Base-by-base conservation (phyloP, 306 rosid species). In the Sindora glabra region DNA sequence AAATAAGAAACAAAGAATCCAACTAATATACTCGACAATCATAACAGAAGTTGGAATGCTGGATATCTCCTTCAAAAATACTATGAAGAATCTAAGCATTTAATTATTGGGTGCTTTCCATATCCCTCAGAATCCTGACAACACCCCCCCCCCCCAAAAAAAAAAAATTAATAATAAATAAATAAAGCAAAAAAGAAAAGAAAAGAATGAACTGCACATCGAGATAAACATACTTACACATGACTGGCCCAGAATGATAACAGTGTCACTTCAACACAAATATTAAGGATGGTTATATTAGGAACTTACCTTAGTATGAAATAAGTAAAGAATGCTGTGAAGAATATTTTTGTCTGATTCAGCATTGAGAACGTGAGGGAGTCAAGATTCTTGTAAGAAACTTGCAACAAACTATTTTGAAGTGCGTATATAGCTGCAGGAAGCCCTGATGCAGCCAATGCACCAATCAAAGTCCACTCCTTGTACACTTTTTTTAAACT, bases 331-430 rank as follows among this genome's bases (percentile, higher is more conserved):
- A 94, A 66, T 26, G 97, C 99, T 37, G 99, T 94, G 72, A 89
- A 94, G 69, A 94, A 42, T 48, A 94, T 89, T 65, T 94, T 94
- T 21, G 99, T 94, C 75, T 94, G 97, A 73, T 89, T 94, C 74
- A 92, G 78, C 74, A 94, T 89, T 12, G 99, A 89, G 79, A 94
- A 94, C 8, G 97, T 94, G 60, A 94, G 89, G 3, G 99, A 94
- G 80, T 94, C 99, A 39, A 94, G 94, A 69, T 89, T 94, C 85
- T 54, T 86, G 83, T 89, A 94, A 64, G 99, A 79, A 65, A 94
- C 86, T 79, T 94, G 99, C 73, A 94, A 77, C 79, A 94, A 83
- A 72, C 96, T 94, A 77, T 89, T 94, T 77, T 94, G 99, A 66
- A 94, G 74, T 32, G 99, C 90, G 63, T 94, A 94, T 37, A 86